phyloP scores from a whole-genome alignment of 805 yeast species.

The Wickerhamiella qilinensis region DNA sequence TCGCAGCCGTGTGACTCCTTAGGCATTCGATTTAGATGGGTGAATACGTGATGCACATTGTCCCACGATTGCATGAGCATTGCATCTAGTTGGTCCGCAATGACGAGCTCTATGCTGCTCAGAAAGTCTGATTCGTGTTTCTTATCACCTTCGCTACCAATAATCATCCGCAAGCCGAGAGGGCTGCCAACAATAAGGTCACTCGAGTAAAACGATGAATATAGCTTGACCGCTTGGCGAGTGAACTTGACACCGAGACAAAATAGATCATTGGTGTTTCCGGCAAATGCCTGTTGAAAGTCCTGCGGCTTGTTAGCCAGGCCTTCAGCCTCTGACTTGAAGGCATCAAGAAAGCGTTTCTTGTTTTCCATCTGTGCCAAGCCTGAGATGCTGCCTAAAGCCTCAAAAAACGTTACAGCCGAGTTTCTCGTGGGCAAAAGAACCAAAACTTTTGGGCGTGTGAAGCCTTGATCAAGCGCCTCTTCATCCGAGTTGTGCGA shows the following conservation, averaged over 20 bases:
- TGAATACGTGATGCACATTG: conserved; percentile 52
- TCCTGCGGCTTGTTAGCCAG: conserved; percentile 61
- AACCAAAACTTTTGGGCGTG: conserved; percentile 76
- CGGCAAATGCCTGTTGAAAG: conserved; percentile 62
- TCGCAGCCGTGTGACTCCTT: conserved; percentile 69
- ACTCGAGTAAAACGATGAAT: conserved; percentile 66
- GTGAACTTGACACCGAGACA: conserved; percentile 84
- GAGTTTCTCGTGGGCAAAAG: conserved; percentile 71
- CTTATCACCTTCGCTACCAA: conserved; percentile 40
- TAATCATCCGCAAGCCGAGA: conserved; percentile 63
- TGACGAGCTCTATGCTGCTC: conserved; percentile 69
- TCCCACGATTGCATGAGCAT: conserved; percentile 89
- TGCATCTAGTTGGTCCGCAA: conserved; percentile 73
- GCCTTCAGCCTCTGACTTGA: conserved; percentile 34
- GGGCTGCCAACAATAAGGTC: conserved; percentile 88
- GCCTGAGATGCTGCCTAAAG: conserved; percentile 45
- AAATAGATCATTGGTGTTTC: conserved; percentile 84
- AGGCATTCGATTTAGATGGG: conserved; percentile 63
- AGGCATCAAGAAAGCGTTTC: conserved; percentile 58
- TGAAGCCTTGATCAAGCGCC: conserved; percentile 83
- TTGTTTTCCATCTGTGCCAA: conserved; percentile 67
- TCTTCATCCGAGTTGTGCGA: conserved; percentile 19
- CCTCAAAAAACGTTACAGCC: conserved; percentile 52
- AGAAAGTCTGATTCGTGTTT: conserved; percentile 65
- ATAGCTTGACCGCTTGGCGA: conserved; percentile 69